Evolutionary conservation across 2,329 filamentous ascomycete species (phyloP), one percentile per base, ranked within the genome.

Genomic region (Lecanoromycetidae sp.): DNA sequence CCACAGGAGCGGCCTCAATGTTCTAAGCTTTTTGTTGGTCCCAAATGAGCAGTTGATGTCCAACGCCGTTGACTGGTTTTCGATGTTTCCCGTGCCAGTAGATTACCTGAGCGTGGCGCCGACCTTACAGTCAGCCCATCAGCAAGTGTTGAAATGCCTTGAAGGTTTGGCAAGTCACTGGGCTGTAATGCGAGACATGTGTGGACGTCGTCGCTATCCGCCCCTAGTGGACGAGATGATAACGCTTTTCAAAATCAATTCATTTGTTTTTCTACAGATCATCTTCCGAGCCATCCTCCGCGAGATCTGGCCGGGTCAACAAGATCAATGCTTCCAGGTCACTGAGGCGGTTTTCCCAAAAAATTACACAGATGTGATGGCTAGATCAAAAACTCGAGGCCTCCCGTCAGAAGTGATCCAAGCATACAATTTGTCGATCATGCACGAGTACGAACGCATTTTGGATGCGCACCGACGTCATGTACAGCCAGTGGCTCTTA

Each of bases 141-240:
- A 33, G 13, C 29, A 36, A n/a, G 42, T 51, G 10, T 22, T 47
- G 33, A 45, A 19, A 23, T 53, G 40, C 30, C 45, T 53, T 10
- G 37, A 38, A 19, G 33, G 43, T 7, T 26, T 55, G 19, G 30
- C 35, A 17, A 20, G 12, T 15, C 15, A 30, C 25, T 55, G 53
- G 53, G 32, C 20, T 9, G 15, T 32, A 7, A 29, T 52, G 26
- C 26, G 39, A 23, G 23, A n/a, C 23, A 13, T 22, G 22, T 53
- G 53, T 30, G 35, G 23, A 5, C n/a, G 19, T 8, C 44, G 51
- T 15, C 20, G 33, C 7, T 53, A 35, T 44, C 53, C 53, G 32
- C 53, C 53, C 20, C 33, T 53, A 1, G 53, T 52, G 10, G 43
- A 47, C n/a, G 53, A 55, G 36, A 23, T 53, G 6, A 9, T 46